These are phyloP conservation scores for Rosa multiflora DNA, from an alignment of 306 rosid genomes.

Conservation along the genomic window DNA sequence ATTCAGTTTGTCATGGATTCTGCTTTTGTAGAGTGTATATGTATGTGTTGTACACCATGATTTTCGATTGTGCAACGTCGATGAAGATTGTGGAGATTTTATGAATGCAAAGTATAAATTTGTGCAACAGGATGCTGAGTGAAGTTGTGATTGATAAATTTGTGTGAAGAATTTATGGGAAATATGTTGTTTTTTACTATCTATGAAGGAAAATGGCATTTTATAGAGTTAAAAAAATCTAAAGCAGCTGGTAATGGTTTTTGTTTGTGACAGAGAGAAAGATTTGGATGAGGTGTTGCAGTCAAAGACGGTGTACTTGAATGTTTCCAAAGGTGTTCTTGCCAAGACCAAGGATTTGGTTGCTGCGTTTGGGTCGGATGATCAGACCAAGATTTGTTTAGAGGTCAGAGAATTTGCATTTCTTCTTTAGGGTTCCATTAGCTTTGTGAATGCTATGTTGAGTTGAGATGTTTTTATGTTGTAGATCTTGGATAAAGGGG, in stretches of 20 bases:
- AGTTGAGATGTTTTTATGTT: background rate
- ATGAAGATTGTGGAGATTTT: background rate
- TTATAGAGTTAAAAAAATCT: background rate
- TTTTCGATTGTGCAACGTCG: background rate
- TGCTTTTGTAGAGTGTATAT: background rate
- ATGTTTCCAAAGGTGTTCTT: conserved; percentile 94
- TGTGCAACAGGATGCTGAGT: background rate
- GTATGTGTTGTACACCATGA: background rate
- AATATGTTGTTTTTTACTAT: background rate
- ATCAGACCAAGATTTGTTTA: conserved; percentile 68
- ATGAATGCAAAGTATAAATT: background rate
- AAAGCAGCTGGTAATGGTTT: background rate
- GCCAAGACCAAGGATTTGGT: conserved; percentile 81
- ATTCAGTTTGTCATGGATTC: background rate
- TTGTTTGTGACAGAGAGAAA: conserved; percentile 58
- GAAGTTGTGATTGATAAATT: background rate
- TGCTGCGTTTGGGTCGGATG: conserved; percentile 82
- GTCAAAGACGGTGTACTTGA: conserved; percentile 78
- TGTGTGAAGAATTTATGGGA: no score
- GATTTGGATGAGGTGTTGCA: conserved; percentile 93
- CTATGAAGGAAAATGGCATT: background rate
- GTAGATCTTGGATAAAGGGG: conserved; percentile 88
- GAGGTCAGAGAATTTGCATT: conserved; percentile 46
- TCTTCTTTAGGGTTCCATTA: background rate
- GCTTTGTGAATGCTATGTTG: background rate